Base-by-base conservation (phyloP, 371 early-diverging fungal species). In the Mucor saturninus region DNA sequence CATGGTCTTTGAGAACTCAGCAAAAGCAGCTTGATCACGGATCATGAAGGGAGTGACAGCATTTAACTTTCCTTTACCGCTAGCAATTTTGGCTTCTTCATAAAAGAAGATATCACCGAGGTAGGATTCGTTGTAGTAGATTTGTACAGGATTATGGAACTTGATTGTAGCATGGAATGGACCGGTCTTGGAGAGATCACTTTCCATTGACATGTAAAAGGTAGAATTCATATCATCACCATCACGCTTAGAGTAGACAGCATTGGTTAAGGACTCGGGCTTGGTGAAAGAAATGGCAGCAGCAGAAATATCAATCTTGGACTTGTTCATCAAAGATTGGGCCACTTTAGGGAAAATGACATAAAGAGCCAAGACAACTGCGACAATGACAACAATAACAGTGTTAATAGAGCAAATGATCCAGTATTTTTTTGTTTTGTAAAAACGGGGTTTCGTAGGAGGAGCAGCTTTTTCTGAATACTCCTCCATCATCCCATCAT, bases 291-390 rank as follows among this genome's bases (percentile, higher is more conserved):
- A 65, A 51, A 88, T 88, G 30, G 76, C 74, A n/a, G 85, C 80
- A 38, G 57, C 67, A 26, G 73, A 64, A 57, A 88, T 79, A 31
- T 72, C 63, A 63, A 88, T 80, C 14, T 64, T 68, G 38, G 78
- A 67, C 28, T 80, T 66, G 62, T 88, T 84, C 72, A 88, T 77
- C 57, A 83, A 67, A n/a, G 62, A 48, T 68, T 88, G 88, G 40
- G 84, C 84, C 31, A 88, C 75, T 73, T 81, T 83, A 32, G 86
- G 86, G 69, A 88, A 75, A 46, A 83, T 76, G 8, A 88, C 88
- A 61, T 82, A 84, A 13, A 85, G 69, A 4, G 72, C 68, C 6
- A 86, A 61, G 5, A 80, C 55, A 11, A 86, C 82, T 4, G 74
- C 79, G 21, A 86, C 81, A 2, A 85, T 68, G n/a, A 80, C 61